Evolutionary conservation across 768 basidiomycete genomes (phyloP).

Genomic region (Kwoniella pini): DNA sequence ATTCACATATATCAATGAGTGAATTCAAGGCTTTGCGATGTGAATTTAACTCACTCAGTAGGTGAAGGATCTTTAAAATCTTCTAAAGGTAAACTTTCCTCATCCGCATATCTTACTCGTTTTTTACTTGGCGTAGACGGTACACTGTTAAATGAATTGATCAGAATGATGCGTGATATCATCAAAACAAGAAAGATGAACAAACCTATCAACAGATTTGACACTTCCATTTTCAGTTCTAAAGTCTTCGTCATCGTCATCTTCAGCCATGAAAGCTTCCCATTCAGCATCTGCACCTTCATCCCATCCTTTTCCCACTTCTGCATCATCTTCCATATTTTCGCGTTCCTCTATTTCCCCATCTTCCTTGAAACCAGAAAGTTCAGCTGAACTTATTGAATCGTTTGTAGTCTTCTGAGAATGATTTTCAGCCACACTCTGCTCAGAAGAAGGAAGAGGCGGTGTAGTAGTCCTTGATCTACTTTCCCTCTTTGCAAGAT

Average conservation of each 20-base stretch:
- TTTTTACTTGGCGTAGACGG: slow-evolving; percentile 43
- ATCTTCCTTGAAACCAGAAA: slow-evolving; percentile 3
- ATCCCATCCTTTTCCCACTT: slow-evolving; percentile 59
- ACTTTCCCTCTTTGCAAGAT: slow-evolving; percentile 57
- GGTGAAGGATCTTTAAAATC: slow-evolving; percentile 42
- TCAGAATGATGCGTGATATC: background rate
- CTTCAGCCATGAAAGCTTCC: slow-evolving; percentile 72
- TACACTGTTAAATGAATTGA: slow-evolving; percentile 4
- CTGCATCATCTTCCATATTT: slow-evolving; percentile 24
- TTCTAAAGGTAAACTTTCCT: slow-evolving; percentile 46
- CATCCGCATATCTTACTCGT: slow-evolving; percentile 48
- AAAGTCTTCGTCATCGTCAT: slow-evolving; percentile 23
- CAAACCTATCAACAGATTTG: slow-evolving; percentile 18
- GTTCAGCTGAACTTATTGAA: too few relatives aligned
- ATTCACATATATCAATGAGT: background rate
- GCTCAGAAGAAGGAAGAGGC: background rate
- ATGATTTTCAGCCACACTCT: too few relatives aligned
- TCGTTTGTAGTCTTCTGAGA: too few relatives aligned
- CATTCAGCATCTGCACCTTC: slow-evolving; percentile 82
- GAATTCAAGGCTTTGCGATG: background rate
- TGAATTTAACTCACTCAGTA: slow-evolving; percentile 7
- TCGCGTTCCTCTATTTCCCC: slow-evolving; percentile 30
- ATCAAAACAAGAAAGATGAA: background rate
- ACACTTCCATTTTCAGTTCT: slow-evolving; percentile 17
- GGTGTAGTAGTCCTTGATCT: background rate